Percentiles rank a stretch among this genome's conserved stretches.
Evolutionary conservation across 139 green algal genomes (phyloP).

Genomic region (Chlorella sorokiniana): DNA sequence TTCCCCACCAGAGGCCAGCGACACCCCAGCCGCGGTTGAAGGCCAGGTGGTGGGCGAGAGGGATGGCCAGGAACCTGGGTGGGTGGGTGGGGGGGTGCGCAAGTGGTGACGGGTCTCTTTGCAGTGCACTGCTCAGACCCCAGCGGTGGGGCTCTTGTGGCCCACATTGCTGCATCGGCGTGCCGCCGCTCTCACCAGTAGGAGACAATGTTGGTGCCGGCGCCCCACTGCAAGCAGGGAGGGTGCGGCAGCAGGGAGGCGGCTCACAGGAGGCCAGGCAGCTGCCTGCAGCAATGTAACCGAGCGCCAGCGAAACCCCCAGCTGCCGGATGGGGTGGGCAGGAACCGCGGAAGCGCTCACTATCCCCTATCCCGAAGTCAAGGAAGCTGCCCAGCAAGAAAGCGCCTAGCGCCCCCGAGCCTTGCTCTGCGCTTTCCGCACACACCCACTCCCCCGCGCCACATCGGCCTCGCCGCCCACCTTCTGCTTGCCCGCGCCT

Average conservation of each 20-base stretch:
- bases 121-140: no score
- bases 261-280: not conserved
- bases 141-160: no score
- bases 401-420: no score
- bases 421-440: not conserved
- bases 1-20: constrained; percentile 9
- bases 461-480: not conserved
- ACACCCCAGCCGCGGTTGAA: constrained; percentile 12
- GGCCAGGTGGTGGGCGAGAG: constrained; percentile 11
- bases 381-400: no score
- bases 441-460: not conserved
- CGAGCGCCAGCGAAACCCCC: no score
- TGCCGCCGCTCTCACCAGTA: no score
- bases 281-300: no score
- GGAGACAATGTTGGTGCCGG: constrained; percentile 9
- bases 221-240: not conserved
- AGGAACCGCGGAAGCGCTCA: no score
- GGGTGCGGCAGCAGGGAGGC: not conserved
- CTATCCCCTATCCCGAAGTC: no score
- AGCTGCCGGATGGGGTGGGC: no score
- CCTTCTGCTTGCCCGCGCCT: constrained; percentile 8
- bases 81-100: not conserved
- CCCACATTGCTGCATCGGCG: no score
- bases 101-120: not conserved
- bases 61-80: constrained; percentile 24